Percentiles rank a stretch among this genome's conserved stretches.
These are phyloP conservation scores for barley (Hordeum vulgare) DNA, from an alignment of 176 grass and related monocot genomes.

Conservation along the genomic window MorexV3_pseudomolecules_assembly NC_058521.1:600760380-600760879, in stretches of 20 bases:
- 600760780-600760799: conserved; percentile 47
- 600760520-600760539: background rate
- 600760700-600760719: background rate
- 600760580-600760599: conserved; percentile 25
- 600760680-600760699: background rate
- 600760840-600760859: conserved; percentile 16
- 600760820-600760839: conserved; percentile 11
- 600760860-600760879: conserved; percentile 26
- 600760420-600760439: no score
- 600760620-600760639: conserved; percentile 16
- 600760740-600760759: background rate
- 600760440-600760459: background rate
- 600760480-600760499: background rate
- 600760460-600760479: background rate
- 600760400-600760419: no score
- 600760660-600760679: background rate
- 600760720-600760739: conserved; percentile 10
- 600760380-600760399: no score
- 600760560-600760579: conserved; percentile 16
- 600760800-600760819: conserved; percentile 19
- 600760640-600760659: conserved; percentile 14
- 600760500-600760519: conserved; percentile 9
- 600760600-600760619: background rate
- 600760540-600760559: conserved; percentile 3
- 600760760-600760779: background rate